Conservation (phyloP, 139 green algal species). For the Ostreobium quekettii region DNA sequence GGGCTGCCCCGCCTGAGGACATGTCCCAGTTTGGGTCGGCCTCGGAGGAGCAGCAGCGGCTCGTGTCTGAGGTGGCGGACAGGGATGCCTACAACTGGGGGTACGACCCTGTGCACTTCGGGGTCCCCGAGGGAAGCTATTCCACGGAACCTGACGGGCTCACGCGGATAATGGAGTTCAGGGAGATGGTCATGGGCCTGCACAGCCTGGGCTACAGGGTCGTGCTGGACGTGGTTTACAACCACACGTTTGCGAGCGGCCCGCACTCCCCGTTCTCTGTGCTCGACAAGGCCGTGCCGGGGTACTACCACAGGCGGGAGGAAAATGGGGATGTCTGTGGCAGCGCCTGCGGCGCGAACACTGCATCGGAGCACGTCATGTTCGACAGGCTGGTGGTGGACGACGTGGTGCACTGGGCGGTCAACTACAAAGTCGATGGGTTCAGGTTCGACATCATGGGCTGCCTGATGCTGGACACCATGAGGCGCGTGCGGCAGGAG, state of each 20-base stretch:
- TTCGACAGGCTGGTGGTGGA: constrained; percentile 74
- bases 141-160: constrained; percentile 65
- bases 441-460: constrained; percentile 84
- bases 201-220: constrained; percentile 56
- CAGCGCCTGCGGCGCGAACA: constrained; percentile 83
- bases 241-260: constrained; percentile 67
- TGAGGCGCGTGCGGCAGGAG: constrained; percentile 44
- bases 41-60: constrained; percentile 60
- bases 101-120: constrained; percentile 75
- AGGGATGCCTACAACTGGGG: constrained; percentile 85
- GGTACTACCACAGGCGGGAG: constrained; percentile 76
- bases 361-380: constrained; percentile 82
- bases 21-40: constrained; percentile 38
- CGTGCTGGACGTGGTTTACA: constrained; percentile 89
- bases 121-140: constrained; percentile 78
- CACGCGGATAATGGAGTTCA: constrained; percentile 58
- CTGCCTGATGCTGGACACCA: constrained; percentile 66
- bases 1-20: constrained; percentile 37
- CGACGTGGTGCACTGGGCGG: constrained; percentile 76
- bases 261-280: constrained; percentile 41
- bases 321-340: constrained; percentile 47
- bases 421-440: constrained; percentile 61
- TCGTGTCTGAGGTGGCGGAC: constrained; percentile 50
- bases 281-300: constrained; percentile 85
- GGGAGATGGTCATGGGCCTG: constrained; percentile 63